Base-by-base conservation (phyloP, 306 rosid genomes). In the Dryas octopetala region DNA sequence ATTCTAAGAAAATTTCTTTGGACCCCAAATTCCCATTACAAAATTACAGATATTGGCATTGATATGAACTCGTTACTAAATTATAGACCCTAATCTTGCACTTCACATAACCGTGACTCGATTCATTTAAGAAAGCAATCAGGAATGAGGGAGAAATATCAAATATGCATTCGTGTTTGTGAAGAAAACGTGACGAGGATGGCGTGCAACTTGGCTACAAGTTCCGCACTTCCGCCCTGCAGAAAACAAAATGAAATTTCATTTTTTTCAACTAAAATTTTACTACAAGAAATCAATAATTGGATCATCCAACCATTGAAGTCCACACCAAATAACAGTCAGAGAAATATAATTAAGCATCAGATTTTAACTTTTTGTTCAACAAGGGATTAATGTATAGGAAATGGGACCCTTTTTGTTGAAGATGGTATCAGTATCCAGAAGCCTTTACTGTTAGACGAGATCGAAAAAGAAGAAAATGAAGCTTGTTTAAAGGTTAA, bases 131-230 rank as follows among this genome's bases (percentile, higher is more conserved):
- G 38, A 64, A 66, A 67, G 71, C 74, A 73, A 45, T 80, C 83
- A 47, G 74, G 78, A 62, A 75, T n/a, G 53, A 32, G 2, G 38
- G 38, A 32, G 38, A 32, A 32, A 7, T 17, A 59, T 52, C 62
- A 64, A 60, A 57, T n/a, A 12, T 57, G 83, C 67, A 69, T 62
- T 71, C 78, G 78, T 69, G 70, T 80, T 67, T 71, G 70, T 49
- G 48, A 76, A 78, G 86, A 70, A 54, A 78, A 50, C 45, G 54
- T 19, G 51, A 61, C 68, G 64, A 62, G 11, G 45, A 66, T 74
- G 62, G 43, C 58, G 68, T 68, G 48, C 62, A 66, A 68, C 13
- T 58, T 9, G 41, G 23, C 38, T 10, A 26, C 46, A 2, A 38
- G 4, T 53, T 11, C 51, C 10, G 43, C 54, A 5, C 2, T 53